Base-by-base conservation (phyloP, 2,329 filamentous ascomycete genomes). In the Claviceps paspali region DNA sequence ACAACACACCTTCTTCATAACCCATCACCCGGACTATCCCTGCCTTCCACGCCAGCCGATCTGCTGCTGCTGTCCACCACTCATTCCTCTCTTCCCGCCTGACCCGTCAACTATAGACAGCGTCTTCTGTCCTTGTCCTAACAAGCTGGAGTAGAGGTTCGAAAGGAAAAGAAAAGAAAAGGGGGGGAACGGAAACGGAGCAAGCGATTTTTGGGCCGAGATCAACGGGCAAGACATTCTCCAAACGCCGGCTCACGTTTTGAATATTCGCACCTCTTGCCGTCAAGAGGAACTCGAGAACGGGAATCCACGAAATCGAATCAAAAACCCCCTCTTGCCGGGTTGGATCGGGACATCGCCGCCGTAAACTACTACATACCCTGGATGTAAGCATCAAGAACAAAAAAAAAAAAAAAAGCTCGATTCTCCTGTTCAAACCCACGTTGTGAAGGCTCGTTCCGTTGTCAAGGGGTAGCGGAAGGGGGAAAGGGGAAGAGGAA, bases 301-400 rank as follows among this genome's bases (percentile, higher is more conserved):
- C n/a, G n/a, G n/a, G n/a, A n/a, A n/a, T n/a, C n/a, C n/a, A n/a
- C n/a, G n/a, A n/a, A n/a, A n/a, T n/a, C n/a, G n/a, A n/a, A n/a
- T n/a, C n/a, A n/a, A n/a, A n/a, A n/a, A n/a, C n/a, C n/a, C n/a
- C n/a, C n/a, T n/a, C n/a, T n/a, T n/a, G n/a, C n/a, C n/a, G n/a
- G n/a, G n/a, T n/a, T n/a, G n/a, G n/a, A n/a, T n/a, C 21, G 11
- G 28, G 6, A 36, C 21, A 17, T 21, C 7, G 31, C 17, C 21
- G 15, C 17, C 3, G 18, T 4, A 18, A 6, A 1, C 4, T 7
- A 6, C n/a, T 8, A 26, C 14, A 18, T 17, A 9, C 14, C 14
- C 22, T 32, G 35, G 28, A 37, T 37, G 35, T 37, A 37, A 37
- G 35, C 35, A 31, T 15, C 29, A 27, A 18, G 22, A 29, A 33